These are phyloP conservation scores for Cucumis cinereus DNA, from an alignment of 306 rosid species.

Conservation along the genomic window DNA sequence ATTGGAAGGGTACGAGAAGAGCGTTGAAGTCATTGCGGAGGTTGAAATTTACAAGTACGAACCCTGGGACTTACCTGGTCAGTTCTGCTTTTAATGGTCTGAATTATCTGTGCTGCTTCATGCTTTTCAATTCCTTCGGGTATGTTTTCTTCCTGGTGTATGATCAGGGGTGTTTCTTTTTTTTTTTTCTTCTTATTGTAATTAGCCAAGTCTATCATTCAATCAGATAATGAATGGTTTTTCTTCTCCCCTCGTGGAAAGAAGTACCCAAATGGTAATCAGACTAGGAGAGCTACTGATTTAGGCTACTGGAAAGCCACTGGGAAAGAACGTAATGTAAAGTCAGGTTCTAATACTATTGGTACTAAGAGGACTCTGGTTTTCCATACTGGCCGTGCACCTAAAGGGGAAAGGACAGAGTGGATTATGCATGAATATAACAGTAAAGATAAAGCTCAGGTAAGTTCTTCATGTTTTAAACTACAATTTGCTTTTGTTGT, in stretches of 20 bases:
- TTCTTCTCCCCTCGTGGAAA: slow-evolving; percentile 93
- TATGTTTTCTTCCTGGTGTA: not conserved
- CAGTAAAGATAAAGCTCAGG: slow-evolving; percentile 63
- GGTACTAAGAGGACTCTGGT: slow-evolving; percentile 92
- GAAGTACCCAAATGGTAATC: slow-evolving; percentile 89
- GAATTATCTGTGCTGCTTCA: not conserved
- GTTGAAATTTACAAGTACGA: slow-evolving; percentile 69
- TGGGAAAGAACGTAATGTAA: slow-evolving; percentile 80
- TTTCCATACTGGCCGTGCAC: slow-evolving; percentile 89
- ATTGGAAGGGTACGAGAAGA: slow-evolving; percentile 38
- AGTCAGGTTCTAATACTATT: slow-evolving; percentile 47
- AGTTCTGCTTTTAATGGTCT: not conserved
- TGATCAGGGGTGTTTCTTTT: not conserved
- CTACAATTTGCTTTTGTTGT: not conserved
- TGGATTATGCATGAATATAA: slow-evolving; percentile 97
- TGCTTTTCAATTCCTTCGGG: not conserved
- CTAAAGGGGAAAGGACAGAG: slow-evolving; percentile 87
- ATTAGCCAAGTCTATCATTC: slow-evolving; percentile 61
- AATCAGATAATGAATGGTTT: slow-evolving; percentile 82
- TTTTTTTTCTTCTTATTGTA: not conserved
- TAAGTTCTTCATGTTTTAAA: not conserved
- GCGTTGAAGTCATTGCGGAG: slow-evolving; percentile 64
- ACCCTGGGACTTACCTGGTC: slow-evolving; percentile 95
- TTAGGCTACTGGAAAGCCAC: slow-evolving; percentile 97
- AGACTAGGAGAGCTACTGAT: slow-evolving; percentile 80